Evolutionary conservation across 768 basidiomycete species (phyloP), one percentile per base, ranked within the genome.

Genomic region (Royoungia palumana): DNA sequence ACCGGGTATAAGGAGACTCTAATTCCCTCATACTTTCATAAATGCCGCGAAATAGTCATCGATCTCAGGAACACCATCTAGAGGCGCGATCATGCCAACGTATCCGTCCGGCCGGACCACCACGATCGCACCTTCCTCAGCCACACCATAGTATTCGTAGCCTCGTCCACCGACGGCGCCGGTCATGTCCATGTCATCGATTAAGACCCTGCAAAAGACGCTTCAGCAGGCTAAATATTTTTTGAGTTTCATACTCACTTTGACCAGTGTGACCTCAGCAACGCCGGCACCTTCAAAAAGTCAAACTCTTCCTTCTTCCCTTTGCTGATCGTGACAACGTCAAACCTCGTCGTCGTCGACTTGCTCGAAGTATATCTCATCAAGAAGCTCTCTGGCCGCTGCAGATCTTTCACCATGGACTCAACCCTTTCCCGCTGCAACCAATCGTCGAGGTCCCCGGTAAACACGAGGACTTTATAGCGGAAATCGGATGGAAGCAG

Each of bases 71-170:
- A 58, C 44, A 9, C 72, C 54, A 24, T 70, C 60, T 35, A 86
- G 64, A 0, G 83, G 76, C 2, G 72, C 72, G 27, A 87, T 68
- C 55, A 70, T 72, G 4, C 80, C 82, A 25, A 88, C 74, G 48
- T 85, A 85, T 14, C 85, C 85, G 25, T 66, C 67, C 9, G 65
- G 65, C 21, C 67, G 65, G 27, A 69, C 67, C 3, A 57, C 60
- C 35, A 63, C 58, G 16, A 69, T 44, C 6, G 54, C 62, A n/a
- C 67, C 67, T 37, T 62, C 51, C 8, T 59, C 46, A 1, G 47
- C 46, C 9, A 72, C 58, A 0, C 83, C 84, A 53, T 80, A 85
- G 21, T 74, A 72, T 0, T 63, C 54, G 60, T 87, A 86, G 5
- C 79, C 82, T 30, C 72, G 70, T 4, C 82, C 82, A 21, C 80